Conservation (phyloP, 2,329 filamentous ascomycete genomes). For the Phaeosphaeriaceae sp. region DNA sequence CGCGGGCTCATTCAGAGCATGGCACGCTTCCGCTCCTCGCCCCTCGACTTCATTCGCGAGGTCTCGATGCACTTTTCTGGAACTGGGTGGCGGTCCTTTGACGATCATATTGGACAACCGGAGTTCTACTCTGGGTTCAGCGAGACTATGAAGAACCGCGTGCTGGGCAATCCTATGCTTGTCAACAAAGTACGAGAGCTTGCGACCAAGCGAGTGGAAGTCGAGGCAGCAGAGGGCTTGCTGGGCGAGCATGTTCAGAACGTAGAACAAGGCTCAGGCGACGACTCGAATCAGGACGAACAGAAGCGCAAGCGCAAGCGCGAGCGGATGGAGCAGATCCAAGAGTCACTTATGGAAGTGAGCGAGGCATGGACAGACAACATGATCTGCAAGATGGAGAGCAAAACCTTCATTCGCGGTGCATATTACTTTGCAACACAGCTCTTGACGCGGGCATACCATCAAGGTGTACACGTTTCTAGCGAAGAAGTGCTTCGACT, state of each 20-base stretch:
- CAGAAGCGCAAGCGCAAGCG: slow-evolving; percentile 66
- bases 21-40: slow-evolving; percentile 80
- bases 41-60: slow-evolving; percentile 85
- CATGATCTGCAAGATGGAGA: slow-evolving; percentile 99
- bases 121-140: slow-evolving; percentile 93
- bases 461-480: slow-evolving; percentile 96
- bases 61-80: slow-evolving; percentile 92
- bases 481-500: slow-evolving; percentile 90
- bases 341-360: slow-evolving; percentile 77
- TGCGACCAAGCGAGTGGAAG: slow-evolving; percentile 74
- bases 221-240: slow-evolving; percentile 78
- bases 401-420: slow-evolving; percentile 86
- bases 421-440: slow-evolving; percentile 92
- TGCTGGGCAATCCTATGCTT: slow-evolving; percentile 79
- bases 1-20: slow-evolving; percentile 81
- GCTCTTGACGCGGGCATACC: slow-evolving; percentile 88
- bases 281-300: slow-evolving; percentile 48
- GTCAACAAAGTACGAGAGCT: slow-evolving; percentile 77
- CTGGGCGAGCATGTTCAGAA: not conserved
- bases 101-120: slow-evolving; percentile 86
- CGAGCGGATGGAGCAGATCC: slow-evolving; percentile 73
- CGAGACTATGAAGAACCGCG: slow-evolving; percentile 83
- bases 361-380: slow-evolving; percentile 86
- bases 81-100: slow-evolving; percentile 94
- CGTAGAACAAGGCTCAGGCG: slow-evolving; percentile 33